Evolutionary conservation across 805 yeast genomes (phyloP).

Genomic region (Candida yuanshanica): DNA sequence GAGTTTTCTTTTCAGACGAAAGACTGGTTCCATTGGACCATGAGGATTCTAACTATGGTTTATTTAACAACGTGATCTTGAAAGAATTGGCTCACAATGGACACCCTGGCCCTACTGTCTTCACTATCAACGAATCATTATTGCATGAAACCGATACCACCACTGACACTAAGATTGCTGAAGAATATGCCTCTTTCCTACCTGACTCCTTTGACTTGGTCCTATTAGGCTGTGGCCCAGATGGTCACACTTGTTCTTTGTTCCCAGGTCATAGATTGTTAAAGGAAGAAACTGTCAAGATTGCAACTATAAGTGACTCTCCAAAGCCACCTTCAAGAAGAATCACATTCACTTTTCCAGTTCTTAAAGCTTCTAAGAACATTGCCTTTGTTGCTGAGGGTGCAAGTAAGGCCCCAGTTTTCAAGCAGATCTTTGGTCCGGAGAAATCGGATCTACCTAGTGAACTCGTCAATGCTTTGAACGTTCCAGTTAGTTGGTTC

Average conservation of each 20-base stretch:
- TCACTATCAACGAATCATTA: constrained; percentile 60
- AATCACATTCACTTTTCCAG: constrained; percentile 82
- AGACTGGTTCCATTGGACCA: constrained; percentile 79
- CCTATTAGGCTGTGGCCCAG: constrained; percentile 89
- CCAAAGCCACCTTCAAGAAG: constrained; percentile 95
- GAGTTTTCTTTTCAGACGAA: constrained; percentile 84
- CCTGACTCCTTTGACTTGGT: constrained; percentile 58
- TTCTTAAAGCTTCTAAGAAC: constrained; percentile 38
- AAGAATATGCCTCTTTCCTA: constrained; percentile 52
- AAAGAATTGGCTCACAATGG: constrained; percentile 32
- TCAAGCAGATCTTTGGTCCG: constrained; percentile 62
- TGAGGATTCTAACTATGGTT: constrained; percentile 81
- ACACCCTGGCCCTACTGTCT: constrained; percentile 48
- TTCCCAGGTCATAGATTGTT: constrained; percentile 80
- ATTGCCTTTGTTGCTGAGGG: constrained; percentile 90
- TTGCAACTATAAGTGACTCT: constrained; percentile 69
- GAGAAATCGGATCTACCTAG: constrained; percentile 55
- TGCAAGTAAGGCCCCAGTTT: constrained; percentile 67
- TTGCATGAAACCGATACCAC: constrained; percentile 49
- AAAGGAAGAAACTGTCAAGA: constrained; percentile 42
- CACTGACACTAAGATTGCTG: constrained; percentile 48
- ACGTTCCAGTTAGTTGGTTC: constrained; percentile 69
- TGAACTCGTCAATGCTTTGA: constrained; percentile 61
- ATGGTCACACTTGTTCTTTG: constrained; percentile 90
- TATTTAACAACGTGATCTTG: constrained; percentile 51